Base-by-base conservation (phyloP, 208 protist species). In the Crithidia expoeki region DNA sequence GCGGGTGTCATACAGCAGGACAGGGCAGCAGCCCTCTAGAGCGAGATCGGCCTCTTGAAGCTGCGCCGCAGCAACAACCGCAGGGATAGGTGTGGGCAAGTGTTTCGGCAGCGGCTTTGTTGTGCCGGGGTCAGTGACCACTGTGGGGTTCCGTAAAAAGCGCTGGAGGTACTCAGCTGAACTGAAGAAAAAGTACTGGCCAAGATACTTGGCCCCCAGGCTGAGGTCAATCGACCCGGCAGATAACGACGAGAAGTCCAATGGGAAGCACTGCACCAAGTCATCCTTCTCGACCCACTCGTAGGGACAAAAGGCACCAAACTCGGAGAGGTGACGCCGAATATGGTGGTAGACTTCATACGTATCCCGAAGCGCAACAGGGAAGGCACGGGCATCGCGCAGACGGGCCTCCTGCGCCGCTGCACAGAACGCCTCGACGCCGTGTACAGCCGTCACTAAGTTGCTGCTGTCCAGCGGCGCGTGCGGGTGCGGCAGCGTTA, bases 1-100 rank as follows among this genome's bases (percentile, higher is more conserved):
- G 4, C 94, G 89, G 11, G 94, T 96, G 72, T 95, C 88, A 79
- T 93, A 96, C 36, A 97, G 77, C n/a, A 90, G 61, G 11, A 97
- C 94, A 4, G 94, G 94, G 63, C 94, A 97, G 83, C 90, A 97
- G 27, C 91, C 94, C 52, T 82, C 64, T 14, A 93, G 71, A 61
- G 87, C 92, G 40, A 95, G 63, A 47, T 16, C 46, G 21, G 58
- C 46, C 76, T 60, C 70, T 44, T 19, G 7, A 36, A 58, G 59
- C 42, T 21, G 40, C 3, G 47, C 56, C 3, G 47, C 56, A 0
- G 59, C 67, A n/a, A 40, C 58, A 3, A 65, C 58, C 12, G 42
- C 30, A 28, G 63, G 17, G n/a, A 72, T 32, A n/a, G 53, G 25
- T 12, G 61, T 9, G 2, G 68, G 68, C 33, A 70, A 55, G 17